Evolutionary conservation across 2,329 filamentous ascomycete species (phyloP).

Genomic region (Claviceps quebecensis): DNA sequence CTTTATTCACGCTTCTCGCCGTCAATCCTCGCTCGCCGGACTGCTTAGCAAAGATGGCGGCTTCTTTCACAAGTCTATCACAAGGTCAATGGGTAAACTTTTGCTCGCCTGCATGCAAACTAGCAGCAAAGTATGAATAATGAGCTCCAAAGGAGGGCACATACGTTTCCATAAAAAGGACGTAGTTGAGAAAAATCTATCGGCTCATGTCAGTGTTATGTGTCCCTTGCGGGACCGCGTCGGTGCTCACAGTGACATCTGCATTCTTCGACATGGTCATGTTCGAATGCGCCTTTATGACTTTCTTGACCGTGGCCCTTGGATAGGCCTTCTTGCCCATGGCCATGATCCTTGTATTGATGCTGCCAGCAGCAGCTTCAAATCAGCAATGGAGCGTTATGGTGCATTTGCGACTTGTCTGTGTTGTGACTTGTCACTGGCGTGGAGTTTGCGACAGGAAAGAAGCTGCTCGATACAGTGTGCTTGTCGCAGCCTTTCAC

Average conservation of each 20-base stretch:
- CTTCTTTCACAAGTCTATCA: constrained; percentile 64
- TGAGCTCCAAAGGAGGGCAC: constrained; percentile 5
- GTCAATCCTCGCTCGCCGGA: constrained; percentile 59
- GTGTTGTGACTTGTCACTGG: not conserved
- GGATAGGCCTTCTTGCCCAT: constrained; percentile 64
- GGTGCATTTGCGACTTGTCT: not conserved
- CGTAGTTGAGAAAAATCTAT: constrained; percentile 74
- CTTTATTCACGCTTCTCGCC: constrained; percentile 63
- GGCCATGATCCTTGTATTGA: constrained; percentile 13
- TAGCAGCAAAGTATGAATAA: not conserved
- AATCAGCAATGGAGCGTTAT: not conserved
- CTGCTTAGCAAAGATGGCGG: constrained; percentile 60
- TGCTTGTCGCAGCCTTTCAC: not conserved
- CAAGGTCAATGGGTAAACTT: not conserved
- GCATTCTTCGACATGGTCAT: constrained; percentile 71
- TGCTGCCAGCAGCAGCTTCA: not conserved
- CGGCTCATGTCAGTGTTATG: constrained; percentile 12
- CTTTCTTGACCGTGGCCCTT: constrained; percentile 72
- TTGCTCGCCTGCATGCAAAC: not conserved
- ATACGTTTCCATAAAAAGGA: constrained; percentile 62
- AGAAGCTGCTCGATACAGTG: not conserved
- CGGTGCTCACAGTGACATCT: constrained; percentile 56
- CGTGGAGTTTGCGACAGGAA: not conserved
- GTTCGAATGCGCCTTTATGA: constrained; percentile 77
- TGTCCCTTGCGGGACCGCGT: constrained; percentile 9